phyloP scores from a whole-genome alignment of 352 stramenopile species.

The Pythium insidiosum region DNA sequence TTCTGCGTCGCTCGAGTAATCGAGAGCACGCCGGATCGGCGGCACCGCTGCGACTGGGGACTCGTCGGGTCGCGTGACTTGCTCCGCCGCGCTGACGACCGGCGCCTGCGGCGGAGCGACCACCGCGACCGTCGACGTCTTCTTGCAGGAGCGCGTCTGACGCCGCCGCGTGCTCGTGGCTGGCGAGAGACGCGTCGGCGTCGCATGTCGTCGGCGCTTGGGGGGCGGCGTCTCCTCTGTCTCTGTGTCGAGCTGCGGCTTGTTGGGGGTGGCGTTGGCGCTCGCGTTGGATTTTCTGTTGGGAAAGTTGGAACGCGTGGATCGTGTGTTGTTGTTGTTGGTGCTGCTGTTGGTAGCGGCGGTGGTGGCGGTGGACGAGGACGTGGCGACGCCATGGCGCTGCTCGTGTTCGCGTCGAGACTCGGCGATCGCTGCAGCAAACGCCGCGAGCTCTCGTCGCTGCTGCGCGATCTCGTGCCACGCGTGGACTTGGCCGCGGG shows the following conservation, averaged over 20 bases:
- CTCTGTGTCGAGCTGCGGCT: constrained; percentile 9
- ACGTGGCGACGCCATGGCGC: background rate
- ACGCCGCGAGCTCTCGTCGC: constrained; percentile 4
- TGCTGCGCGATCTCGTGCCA: constrained; percentile 10
- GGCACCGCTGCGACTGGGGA: too few species aligned
- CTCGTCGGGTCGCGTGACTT: too few species aligned
- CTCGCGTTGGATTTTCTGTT: background rate
- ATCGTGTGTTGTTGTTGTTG: too few species aligned
- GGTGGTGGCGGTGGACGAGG: background rate
- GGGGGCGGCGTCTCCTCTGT: constrained; percentile 6
- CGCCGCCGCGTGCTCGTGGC: background rate
- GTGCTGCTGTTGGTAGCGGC: constrained; percentile 1
- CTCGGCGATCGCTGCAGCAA: constrained; percentile 10
- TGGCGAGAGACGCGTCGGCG: background rate
- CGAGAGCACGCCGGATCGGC: constrained; percentile 16
- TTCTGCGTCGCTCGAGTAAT: constrained; percentile 2
- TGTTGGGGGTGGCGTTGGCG: background rate
- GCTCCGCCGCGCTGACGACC: too few species aligned
- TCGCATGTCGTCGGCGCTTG: constrained; percentile 1
- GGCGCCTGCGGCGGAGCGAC: too few species aligned
- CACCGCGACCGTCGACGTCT: background rate
- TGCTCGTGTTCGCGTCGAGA: background rate
- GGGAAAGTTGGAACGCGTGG: too few species aligned
- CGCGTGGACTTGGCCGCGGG: constrained; percentile 8
- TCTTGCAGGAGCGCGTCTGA: background rate